Conservation (phyloP, 371 early-diverging fungal genomes). For the Mucor indicus region DNA sequence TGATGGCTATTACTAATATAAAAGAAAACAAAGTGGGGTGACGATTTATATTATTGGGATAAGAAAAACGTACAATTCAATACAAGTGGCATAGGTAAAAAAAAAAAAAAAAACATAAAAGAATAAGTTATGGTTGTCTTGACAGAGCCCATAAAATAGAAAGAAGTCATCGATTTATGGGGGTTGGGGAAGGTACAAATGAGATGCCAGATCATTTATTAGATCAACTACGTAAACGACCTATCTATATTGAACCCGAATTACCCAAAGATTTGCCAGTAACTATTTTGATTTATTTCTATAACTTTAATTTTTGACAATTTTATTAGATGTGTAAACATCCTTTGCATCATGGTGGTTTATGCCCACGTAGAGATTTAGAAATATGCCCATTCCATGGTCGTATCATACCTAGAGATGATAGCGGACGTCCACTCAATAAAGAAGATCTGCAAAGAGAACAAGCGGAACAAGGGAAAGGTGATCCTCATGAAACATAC, state of each 20-base stretch:
- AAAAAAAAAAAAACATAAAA: not conserved
- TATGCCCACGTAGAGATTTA: constrained; percentile 69
- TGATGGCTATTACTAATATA: not conserved
- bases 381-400: constrained; percentile 77
- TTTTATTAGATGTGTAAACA: constrained; percentile 48
- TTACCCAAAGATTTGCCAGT: constrained; percentile 44
- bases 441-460: not conserved
- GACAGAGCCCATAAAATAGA: too few species aligned
- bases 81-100: constrained; percentile 55
- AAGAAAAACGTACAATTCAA: constrained; percentile 59
- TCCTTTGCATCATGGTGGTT: constrained; percentile 61
- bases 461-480: not conserved
- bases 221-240: constrained; percentile 50
- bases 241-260: constrained; percentile 44
- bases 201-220: constrained; percentile 53
- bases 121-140: too few species aligned
- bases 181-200: constrained; percentile 61
- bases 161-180: constrained; percentile 62
- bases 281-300: not conserved
- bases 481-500: not conserved
- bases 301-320: not conserved
- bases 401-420: constrained; percentile 63
- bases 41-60: constrained; percentile 73
- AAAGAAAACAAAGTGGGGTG: constrained; percentile 45
- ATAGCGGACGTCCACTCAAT: constrained; percentile 37